Evolutionary conservation across 2,329 filamentous ascomycete species (phyloP), one percentile per base, ranked within the genome.

Genomic region (Paecilomyces variotii): DNA sequence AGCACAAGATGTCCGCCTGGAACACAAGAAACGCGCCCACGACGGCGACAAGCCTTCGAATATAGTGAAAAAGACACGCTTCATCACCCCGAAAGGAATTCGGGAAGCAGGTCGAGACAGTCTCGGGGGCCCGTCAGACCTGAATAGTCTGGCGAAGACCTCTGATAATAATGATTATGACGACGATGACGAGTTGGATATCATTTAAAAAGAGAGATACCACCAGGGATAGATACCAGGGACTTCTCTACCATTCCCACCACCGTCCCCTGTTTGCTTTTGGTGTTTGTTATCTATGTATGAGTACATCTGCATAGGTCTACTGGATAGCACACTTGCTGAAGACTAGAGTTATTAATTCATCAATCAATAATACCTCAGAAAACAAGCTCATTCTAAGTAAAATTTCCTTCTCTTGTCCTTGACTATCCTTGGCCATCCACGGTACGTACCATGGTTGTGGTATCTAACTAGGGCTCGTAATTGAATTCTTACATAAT

Each of bases 61-160:
- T 60, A 72, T 70, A 61, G 63, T 80, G 68, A 68, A 90, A 75
- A 90, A 90, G 79, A 91, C 88, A 56, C 80, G 88, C n/a, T 91
- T 92, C 68, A 82, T 91, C 49, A 90, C 89, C 27, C 85, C 86
- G 50, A 89, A 87, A 70, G 89, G 89, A 0, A 91, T 92, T 61
- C 83, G 85, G 57, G 88, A 90, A 72, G 88, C 89, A 3, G 89
- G 89, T 0, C 79, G 88, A 60, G 89, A 91, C 68, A 91, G 88
- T 67, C 70, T 91, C 1, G 85, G 86, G 9, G 77, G 73, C 4
- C 64, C 64, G 25, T 61, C 65, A n/a, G 82, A 83, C 56, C 77
- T 52, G 64, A 78, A 58, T 26, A 51, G 27, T 28, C 14, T 39
- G 14, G 34, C 52, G 25, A 55, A 49, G 55, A 51, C 54, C 50